These are phyloP conservation scores for Naganishia cerealis DNA, from an alignment of 1,284 basidiomycete genomes.

Conservation along the genomic window DNA sequence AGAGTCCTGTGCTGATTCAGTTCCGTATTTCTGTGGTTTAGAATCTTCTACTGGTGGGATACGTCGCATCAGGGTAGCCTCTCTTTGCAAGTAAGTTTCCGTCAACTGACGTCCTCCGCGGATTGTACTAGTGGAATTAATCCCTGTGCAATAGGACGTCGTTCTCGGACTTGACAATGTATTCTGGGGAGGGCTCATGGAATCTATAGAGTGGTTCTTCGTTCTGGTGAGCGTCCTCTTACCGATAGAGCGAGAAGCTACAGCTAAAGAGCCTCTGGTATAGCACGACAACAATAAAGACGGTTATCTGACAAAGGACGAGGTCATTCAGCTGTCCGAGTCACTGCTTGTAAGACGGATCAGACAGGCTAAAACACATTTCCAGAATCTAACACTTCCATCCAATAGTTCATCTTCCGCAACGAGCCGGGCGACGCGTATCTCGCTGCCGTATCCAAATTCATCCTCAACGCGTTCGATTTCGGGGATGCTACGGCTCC, in stretches of 20 bases:
- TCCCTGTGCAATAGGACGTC: slow-evolving; percentile 66
- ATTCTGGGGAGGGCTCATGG: slow-evolving; percentile 95
- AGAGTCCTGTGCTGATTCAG: slow-evolving; percentile 75
- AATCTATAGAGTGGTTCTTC: slow-evolving; percentile 98
- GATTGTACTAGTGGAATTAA: not conserved
- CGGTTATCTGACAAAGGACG: slow-evolving; percentile 90
- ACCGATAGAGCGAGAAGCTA: not conserved
- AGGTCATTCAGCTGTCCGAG: slow-evolving; percentile 86
- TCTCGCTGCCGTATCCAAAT: slow-evolving; percentile 88
- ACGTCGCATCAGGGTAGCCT: slow-evolving; percentile 72
- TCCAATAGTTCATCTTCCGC: slow-evolving; percentile 85
- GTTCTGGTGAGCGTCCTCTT: slow-evolving; percentile 59
- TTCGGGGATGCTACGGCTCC: slow-evolving; percentile 82
- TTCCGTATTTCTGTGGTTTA: slow-evolving; percentile 52
- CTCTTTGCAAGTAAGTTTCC: slow-evolving; percentile 69
- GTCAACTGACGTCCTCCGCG: not conserved
- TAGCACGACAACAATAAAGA: slow-evolving; percentile 91
- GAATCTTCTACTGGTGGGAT: slow-evolving; percentile 91
- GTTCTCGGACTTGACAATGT: slow-evolving; percentile 85
- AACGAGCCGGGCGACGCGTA: slow-evolving; percentile 96
- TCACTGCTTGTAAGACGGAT: slow-evolving; percentile 72
- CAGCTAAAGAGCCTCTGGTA: not conserved
- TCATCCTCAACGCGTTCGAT: slow-evolving; percentile 95
- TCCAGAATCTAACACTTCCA: slow-evolving; percentile 24
- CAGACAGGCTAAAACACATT: slow-evolving; percentile 1